phyloP scores from a whole-genome alignment of 139 green algal genomes.

The Coelastrella sp. region DNA sequence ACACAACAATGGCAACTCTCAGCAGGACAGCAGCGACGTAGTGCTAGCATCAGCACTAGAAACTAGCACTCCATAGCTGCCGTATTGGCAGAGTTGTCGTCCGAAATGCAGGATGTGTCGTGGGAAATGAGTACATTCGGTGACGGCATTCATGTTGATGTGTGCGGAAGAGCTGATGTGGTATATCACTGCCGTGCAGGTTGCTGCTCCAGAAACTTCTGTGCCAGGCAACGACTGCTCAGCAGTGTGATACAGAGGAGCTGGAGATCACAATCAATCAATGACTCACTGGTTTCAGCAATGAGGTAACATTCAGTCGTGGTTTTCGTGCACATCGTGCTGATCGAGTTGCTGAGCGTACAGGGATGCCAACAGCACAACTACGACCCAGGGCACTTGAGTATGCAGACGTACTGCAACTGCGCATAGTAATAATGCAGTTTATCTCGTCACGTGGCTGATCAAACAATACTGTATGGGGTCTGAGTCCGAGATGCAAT shows the following conservation, averaged over 20 bases:
- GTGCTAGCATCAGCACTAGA: neutral
- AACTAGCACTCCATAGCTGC: neutral
- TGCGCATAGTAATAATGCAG: too few relatives aligned
- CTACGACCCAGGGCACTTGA: neutral
- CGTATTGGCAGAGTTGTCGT: neutral
- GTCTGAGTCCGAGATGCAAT: too few relatives aligned
- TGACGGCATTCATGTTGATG: too few relatives aligned
- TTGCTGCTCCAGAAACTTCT: constrained; percentile 31
- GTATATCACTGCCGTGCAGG: too few relatives aligned
- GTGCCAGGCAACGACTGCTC: neutral
- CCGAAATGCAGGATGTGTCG: neutral
- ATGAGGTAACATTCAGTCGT: neutral
- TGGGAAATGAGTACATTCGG: too few relatives aligned
- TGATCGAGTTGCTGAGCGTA: neutral
- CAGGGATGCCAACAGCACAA: neutral
- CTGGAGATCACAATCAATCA: neutral
- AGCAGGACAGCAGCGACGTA: neutral
- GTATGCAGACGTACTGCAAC: too few relatives aligned
- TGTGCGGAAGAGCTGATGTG: too few relatives aligned
- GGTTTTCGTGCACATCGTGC: neutral
- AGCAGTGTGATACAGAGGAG: neutral
- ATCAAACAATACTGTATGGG: too few relatives aligned
- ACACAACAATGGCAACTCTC: neutral
- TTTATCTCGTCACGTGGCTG: too few relatives aligned
- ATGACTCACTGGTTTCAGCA: constrained; percentile 36